A percentile compares a stretch with the other conserved stretches of the same genome.
Evolutionary conservation across 2,329 filamentous ascomycete genomes (phyloP).

Genomic region (Calonectria pteridis): DNA sequence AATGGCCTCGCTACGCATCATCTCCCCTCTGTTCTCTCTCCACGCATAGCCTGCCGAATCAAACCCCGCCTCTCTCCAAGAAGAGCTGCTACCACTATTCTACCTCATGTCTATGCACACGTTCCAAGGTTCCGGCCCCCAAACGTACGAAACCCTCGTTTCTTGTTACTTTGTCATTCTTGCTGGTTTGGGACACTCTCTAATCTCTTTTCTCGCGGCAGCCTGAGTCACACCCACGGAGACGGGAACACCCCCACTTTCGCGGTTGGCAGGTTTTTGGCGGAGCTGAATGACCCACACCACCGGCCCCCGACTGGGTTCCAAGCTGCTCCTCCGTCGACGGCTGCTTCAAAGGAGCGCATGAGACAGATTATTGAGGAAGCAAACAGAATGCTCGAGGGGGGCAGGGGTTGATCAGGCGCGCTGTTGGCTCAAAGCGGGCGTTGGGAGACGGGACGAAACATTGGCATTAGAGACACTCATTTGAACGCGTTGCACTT

Average conservation of each 20-base stretch:
- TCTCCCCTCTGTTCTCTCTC: background rate
- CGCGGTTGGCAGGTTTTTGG: background rate
- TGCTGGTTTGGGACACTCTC: background rate
- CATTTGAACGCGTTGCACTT: background rate
- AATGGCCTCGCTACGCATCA: background rate
- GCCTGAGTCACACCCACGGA: background rate
- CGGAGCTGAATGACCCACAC: background rate
- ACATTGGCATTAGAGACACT: background rate
- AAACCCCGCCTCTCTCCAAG: background rate
- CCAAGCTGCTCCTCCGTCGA: background rate
- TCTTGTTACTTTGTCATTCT: background rate
- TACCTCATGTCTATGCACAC: background rate
- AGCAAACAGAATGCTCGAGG: background rate
- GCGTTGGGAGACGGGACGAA: background rate
- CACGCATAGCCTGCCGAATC: background rate
- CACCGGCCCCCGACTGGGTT: conserved; percentile 1
- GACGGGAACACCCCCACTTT: background rate
- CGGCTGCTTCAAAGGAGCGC: background rate
- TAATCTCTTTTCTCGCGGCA: background rate
- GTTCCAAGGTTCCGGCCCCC: background rate
- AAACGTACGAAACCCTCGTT: background rate
- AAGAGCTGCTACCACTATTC: background rate
- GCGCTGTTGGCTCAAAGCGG: background rate
- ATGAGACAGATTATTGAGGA: conserved; percentile 4
- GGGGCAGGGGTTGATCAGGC: background rate